Percentiles rank a stretch among this genome's conserved stretches.
These are phyloP conservation scores for Fusarium sp. DNA, from an alignment of 2,329 filamentous ascomycete genomes.

Conservation along the genomic window DNA sequence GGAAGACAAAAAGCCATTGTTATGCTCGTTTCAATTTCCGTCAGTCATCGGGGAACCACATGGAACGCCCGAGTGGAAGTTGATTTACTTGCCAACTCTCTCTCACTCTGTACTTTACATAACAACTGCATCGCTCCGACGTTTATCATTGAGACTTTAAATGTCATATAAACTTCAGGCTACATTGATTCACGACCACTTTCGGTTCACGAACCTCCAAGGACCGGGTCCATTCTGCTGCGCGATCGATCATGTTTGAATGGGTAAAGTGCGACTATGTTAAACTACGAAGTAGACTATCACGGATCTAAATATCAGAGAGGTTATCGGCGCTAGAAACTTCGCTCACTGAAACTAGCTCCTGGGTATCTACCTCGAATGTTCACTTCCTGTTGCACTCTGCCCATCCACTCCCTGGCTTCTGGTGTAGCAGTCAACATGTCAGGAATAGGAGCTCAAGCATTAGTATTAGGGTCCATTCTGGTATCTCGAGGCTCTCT, in stretches of 20 bases:
- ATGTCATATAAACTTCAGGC: not conserved
- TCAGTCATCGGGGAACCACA: not conserved
- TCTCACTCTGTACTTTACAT: rapidly evolving
- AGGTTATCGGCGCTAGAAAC: too few relatives aligned
- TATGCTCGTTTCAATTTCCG: rapidly evolving
- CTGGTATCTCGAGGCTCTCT: not conserved
- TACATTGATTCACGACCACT: rapidly evolving
- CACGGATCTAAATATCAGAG: not conserved
- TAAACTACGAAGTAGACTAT: not conserved
- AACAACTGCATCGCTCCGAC: rapidly evolving
- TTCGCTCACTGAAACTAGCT: too few relatives aligned
- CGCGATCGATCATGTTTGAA: not conserved
- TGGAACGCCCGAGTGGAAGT: rapidly evolving
- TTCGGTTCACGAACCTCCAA: not conserved
- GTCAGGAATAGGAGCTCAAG: not conserved
- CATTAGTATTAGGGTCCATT: not conserved
- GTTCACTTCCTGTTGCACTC: not conserved
- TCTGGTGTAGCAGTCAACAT: not conserved
- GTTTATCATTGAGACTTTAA: rapidly evolving
- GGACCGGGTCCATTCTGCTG: rapidly evolving
- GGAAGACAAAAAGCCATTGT: too few relatives aligned
- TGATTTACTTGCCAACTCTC: rapidly evolving
- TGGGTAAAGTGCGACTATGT: too few relatives aligned
- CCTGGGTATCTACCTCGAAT: not conserved
- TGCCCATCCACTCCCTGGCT: not conserved